Conservation (phyloP, 495 filamentous ascomycete species). For the Hyaloscypha variabilis region DNA sequence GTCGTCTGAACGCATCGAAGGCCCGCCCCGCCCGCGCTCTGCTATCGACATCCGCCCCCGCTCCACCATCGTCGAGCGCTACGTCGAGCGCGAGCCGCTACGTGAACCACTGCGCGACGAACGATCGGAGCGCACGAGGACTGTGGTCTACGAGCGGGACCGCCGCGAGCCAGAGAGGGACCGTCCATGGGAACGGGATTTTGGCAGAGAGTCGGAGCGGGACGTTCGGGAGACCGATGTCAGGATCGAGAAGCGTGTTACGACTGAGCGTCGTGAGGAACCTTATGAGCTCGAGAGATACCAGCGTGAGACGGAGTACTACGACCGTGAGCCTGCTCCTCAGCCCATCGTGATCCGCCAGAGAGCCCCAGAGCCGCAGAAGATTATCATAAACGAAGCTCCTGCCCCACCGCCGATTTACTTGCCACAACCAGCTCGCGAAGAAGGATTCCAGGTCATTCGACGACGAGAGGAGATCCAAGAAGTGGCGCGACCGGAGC, state of each 20-base stretch:
- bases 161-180: slow-evolving; percentile 46
- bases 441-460: slow-evolving; percentile 70
- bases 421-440: slow-evolving; percentile 52
- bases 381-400: slow-evolving; percentile 74
- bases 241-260: slow-evolving; percentile 42
- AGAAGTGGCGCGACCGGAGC: slow-evolving; percentile 44
- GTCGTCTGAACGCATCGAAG: slow-evolving; percentile 34
- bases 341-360: slow-evolving; percentile 71
- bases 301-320: slow-evolving; percentile 70
- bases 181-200: slow-evolving; percentile 56
- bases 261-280: slow-evolving; percentile 26
- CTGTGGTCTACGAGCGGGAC: slow-evolving; percentile 44
- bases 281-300: slow-evolving; percentile 59
- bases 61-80: slow-evolving; percentile 36
- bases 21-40: slow-evolving; percentile 28
- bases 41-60: slow-evolving; percentile 35
- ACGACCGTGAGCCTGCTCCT: slow-evolving; percentile 53
- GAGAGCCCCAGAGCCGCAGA: slow-evolving; percentile 58
- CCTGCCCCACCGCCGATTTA: slow-evolving; percentile 67
- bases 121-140: slow-evolving; percentile 42
- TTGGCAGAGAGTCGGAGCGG: slow-evolving; percentile 34
- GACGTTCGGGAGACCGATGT: slow-evolving; percentile 42
- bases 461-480: slow-evolving; percentile 55
- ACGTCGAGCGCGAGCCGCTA: slow-evolving; percentile 34
- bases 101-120: slow-evolving; percentile 41